Base-by-base conservation (phyloP, 345 rosid genomes). In the Litchi chinensis region DNA sequence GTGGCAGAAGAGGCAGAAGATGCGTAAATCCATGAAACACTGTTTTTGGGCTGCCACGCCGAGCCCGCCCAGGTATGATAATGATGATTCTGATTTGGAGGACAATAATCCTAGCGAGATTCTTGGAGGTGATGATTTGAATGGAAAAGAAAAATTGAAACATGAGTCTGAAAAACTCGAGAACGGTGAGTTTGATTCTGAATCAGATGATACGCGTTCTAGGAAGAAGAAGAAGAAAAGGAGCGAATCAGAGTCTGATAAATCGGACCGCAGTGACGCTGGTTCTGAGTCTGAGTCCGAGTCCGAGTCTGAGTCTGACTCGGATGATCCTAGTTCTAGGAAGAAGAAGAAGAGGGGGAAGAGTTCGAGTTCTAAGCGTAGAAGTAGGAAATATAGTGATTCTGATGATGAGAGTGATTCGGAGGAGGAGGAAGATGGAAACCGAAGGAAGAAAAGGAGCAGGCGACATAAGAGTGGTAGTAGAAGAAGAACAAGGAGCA, bases 1-100 rank as follows among this genome's bases (percentile, higher is more conserved):
- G 89, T 88, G 98, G 80, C 83, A 84, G 80, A 97, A 92, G 87
- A 91, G 98, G 83, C 95, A 93, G 86, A 93, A 93, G 90, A 67
- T 92, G 97, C 89, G 98, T 85, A 94, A 88, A 76, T 60, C 86
- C 0, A 73, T 83, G 37, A 84, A 64, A 60, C 78, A 77, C 41
- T 94, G 91, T 82, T 82, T 96, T 26, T 97, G 99, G 98, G 80
- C 80, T 73, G 85, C 83, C 50, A 87, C 97, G 4, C 98, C 98
- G 56, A 95, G 96, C 85, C 98, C 98, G 39, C 92, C 94, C 13
- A 83, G 95, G 86, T 56, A 63, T 65, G 94, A 65, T 16, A 80
- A 82, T 52, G 89, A 77, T 10, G 91, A 85, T 6, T 77, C 64
- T 2, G 73, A 82, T 5, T 79, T 84, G 21, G 92, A 85, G 77